Base-by-base conservation (phyloP, 139 green algal genomes). In the Chlamydomonas applanata region DNA sequence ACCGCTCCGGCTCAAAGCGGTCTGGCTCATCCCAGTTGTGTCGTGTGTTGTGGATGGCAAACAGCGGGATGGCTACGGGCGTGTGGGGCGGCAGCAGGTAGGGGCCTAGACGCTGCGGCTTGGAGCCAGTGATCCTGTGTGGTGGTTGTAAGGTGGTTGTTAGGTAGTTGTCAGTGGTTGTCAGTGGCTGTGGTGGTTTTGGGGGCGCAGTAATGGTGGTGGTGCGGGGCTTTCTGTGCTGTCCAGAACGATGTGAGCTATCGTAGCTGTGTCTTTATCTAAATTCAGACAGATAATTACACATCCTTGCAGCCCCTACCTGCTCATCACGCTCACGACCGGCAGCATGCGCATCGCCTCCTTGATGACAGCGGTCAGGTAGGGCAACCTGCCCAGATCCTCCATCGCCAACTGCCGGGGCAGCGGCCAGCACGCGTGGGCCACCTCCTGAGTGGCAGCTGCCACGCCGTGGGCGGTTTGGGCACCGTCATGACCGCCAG, bases 281-380 rank as follows among this genome's bases (percentile, higher is more conserved):
- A n/a, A n/a, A n/a, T n/a, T n/a, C n/a, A n/a, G n/a, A n/a, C n/a
- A n/a, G n/a, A n/a, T n/a, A n/a, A n/a, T n/a, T n/a, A n/a, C n/a
- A n/a, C n/a, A n/a, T n/a, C n/a, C 40, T 11, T 11, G 11, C 40
- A 22, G 5, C 49, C 29, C 71, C 16, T 44, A 79, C 78, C 78
- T 69, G 54, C 66, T 76, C 82, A 88, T 85, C 54, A 90, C 52
- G 30, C 77, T 84, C 19, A 88, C 81, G 53, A 86, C 83, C 0
- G 84, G 83, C 59, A 76, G 82, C 77, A 90, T 86, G 46, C 82
- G 78, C 82, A 83, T 87, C n/a, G 78, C 75, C 75, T 87, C 83
- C 69, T 83, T 73, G 25, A 81, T 25, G 61, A 27, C 63, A 2
- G 76, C 76, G 2, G 49, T 54, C 20, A 73, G 49, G 61, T 76